These are phyloP conservation scores for Quercus mongolica DNA, from an alignment of 306 rosid genomes.

Conservation along the genomic window DNA sequence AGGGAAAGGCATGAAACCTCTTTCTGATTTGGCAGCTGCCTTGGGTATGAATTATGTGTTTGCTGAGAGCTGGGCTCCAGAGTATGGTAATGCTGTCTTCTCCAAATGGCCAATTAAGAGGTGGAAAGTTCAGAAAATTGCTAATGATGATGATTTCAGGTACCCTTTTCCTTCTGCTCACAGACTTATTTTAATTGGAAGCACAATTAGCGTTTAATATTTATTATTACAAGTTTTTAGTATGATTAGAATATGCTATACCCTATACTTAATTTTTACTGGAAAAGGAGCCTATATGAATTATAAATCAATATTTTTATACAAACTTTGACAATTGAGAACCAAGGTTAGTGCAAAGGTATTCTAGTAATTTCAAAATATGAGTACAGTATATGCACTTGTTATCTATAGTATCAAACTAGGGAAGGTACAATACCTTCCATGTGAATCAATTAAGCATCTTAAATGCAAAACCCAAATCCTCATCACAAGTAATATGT, in stretches of 20 bases:
- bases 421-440: too few relatives aligned
- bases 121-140: slow-evolving; percentile 80
- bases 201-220: background rate
- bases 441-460: background rate
- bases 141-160: slow-evolving; percentile 91
- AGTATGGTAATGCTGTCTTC: slow-evolving; percentile 81
- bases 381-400: background rate
- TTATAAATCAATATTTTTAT: background rate
- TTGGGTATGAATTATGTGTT: slow-evolving; percentile 85
- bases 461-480: background rate
- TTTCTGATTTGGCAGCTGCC: slow-evolving; percentile 79
- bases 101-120: slow-evolving; percentile 89
- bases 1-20: slow-evolving; percentile 77
- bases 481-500: background rate
- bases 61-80: slow-evolving; percentile 98
- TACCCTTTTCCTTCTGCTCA: background rate
- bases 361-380: background rate
- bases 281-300: background rate
- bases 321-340: background rate
- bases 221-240: background rate
- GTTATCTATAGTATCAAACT: background rate
- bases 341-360: background rate
- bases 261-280: background rate
- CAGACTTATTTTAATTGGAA: background rate
- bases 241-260: background rate